phyloP scores from a whole-genome alignment of 1,284 basidiomycete genomes.

The Ceratobasidium sp. region DNA sequence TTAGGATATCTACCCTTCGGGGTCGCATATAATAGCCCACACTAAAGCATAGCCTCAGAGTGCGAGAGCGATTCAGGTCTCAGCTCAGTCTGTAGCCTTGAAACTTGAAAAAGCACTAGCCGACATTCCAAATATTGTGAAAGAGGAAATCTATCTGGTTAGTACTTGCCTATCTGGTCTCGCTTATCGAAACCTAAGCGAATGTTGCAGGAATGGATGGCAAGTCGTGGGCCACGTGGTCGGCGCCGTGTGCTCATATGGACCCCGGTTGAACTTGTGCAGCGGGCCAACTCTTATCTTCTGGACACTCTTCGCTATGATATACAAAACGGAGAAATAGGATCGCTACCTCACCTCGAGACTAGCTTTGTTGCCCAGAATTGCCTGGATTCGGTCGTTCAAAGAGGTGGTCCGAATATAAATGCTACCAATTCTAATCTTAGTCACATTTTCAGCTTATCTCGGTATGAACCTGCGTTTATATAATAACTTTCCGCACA shows the following conservation, averaged over 20 bases:
- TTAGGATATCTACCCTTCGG: not conserved
- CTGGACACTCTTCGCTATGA: constrained; percentile 9
- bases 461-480: not conserved
- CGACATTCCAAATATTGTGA: not conserved
- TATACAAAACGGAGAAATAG: no score
- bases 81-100: no score
- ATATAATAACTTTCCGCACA: not conserved
- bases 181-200: not conserved
- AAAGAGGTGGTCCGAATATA: constrained; percentile 1
- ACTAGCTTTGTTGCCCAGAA: not conserved
- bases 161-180: not conserved
- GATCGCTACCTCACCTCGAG: constrained; percentile 1
- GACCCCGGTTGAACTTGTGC: not conserved
- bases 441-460: not conserved
- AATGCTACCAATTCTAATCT: no score
- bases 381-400: constrained; percentile 10
- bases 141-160: constrained; percentile 23
- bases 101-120: not conserved
- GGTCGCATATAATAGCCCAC: not conserved
- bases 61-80: not conserved
- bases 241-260: not conserved
- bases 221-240: not conserved
- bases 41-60: constrained; percentile 5
- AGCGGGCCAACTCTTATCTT: constrained; percentile 15
- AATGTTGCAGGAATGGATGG: constrained; percentile 14